Base-by-base conservation (phyloP, 352 stramenopile species). In the Phytophthora chlamydospora region DNA sequence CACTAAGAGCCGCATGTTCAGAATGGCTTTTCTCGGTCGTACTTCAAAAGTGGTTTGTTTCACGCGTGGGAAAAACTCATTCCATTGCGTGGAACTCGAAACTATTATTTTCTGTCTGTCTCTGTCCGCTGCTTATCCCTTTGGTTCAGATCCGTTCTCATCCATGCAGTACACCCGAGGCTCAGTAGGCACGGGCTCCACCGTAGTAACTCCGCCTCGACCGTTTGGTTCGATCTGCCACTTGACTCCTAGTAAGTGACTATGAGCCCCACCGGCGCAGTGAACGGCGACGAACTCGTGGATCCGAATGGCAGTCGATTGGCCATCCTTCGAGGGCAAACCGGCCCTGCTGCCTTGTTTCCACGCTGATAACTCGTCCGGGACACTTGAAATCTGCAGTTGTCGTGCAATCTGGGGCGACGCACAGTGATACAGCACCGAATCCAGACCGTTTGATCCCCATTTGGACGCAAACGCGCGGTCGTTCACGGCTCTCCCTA, bases 361-460 rank as follows among this genome's bases (percentile, higher is more conserved):
- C 57, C 57, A 65, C 13, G 10, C 39, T 1, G 17, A 29, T 13
- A 29, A 12, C 4, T 59, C 57, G 6, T 60, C 51, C 13, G 59
- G 43, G 3, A 67, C 9, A 41, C 59, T 67, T 7, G 59, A 67
- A 52, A 67, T 49, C 19, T 67, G 59, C 35, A 76, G 21, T 14
- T 73, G 51, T 2, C 66, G 58, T 2, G 68, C 68, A 27, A 76
- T 73, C 43, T 67, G 52, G 0, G 54, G 62, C 10, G 58, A 65
- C 5, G 58, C 63, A 41, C 68, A 76, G 50, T 71, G 53, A 49
- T 71, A 61, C 12, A 71, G 19, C 33, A 58, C 63, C 6, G 52
- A 62, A 14, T 76, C 68, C 0, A 73, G 45, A 0, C 53, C 35
- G 5, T 41, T 62, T 2, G 62, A 59, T 4, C 58, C 59, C 63